These are phyloP conservation scores for Zygoascus sp. DNA, from an alignment of 1,139 yeast species.

Conservation along the genomic window DNA sequence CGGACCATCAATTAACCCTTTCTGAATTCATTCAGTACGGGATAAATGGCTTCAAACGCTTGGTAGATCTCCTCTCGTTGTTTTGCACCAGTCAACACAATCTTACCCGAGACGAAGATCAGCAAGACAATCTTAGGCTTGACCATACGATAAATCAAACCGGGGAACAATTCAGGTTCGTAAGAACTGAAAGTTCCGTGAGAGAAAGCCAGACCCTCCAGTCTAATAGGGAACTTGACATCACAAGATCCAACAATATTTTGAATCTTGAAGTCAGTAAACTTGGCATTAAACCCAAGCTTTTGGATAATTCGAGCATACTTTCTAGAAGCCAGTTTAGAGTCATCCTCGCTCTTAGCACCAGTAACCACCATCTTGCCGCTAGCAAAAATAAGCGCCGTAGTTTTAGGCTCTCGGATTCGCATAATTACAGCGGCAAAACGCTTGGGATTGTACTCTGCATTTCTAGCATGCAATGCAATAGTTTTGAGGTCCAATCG, in stretches of 20 bases:
- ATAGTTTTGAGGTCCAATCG: constrained; percentile 93
- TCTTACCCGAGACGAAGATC: constrained; percentile 95
- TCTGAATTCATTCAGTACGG: constrained; percentile 96
- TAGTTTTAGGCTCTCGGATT: constrained; percentile 97
- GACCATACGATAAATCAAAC: constrained; percentile 98
- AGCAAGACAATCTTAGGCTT: constrained; percentile 94
- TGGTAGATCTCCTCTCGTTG: constrained; percentile 98
- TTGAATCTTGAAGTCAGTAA: constrained; percentile 95
- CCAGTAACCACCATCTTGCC: constrained; percentile 99
- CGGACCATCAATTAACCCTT: constrained; percentile 48
- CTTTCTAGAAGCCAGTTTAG: constrained; percentile 93
- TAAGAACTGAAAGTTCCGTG: constrained; percentile 99
- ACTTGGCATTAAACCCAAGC: constrained; percentile 86
- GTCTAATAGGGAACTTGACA: constrained; percentile 93
- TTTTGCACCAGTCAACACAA: constrained; percentile 97
- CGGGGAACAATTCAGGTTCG: constrained; percentile 98
- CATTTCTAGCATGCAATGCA: constrained; percentile 98
- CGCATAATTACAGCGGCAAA: constrained; percentile 99
- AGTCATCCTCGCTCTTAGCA: constrained; percentile 97
- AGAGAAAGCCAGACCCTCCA: constrained; percentile 95
- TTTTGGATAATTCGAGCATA: constrained; percentile 97
- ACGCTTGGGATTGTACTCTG: constrained; percentile 97
- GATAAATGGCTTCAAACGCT: constrained; percentile 96
- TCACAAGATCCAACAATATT: constrained; percentile 97
- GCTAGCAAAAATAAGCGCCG: constrained; percentile 95